These are phyloP conservation scores for Penicillium longicatenatum DNA, from an alignment of 495 filamentous ascomycete species.

Conservation along the genomic window DNA sequence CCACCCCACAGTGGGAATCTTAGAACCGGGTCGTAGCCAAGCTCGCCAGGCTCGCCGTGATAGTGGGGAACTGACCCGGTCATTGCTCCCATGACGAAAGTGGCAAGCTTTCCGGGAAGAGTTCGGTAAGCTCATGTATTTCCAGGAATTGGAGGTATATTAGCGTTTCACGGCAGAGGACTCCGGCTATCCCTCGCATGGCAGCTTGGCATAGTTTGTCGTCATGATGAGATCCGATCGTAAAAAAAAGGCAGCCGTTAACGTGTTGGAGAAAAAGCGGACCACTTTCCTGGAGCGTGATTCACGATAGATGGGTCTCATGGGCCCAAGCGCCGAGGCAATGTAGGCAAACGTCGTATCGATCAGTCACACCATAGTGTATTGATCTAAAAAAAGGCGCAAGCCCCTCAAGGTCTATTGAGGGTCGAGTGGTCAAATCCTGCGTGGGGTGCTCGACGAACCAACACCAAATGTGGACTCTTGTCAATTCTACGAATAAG, in stretches of 20 bases:
- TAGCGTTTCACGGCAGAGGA: conserved; percentile 19
- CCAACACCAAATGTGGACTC: too few species aligned
- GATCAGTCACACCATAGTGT: neutral
- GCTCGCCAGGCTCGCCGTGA: conserved; percentile 11
- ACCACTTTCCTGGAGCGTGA: conserved; percentile 12
- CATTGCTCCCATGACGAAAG: conserved; percentile 4
- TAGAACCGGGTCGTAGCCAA: too few species aligned
- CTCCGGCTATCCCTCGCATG: conserved; percentile 18
- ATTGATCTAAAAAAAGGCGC: neutral
- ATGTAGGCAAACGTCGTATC: conserved; percentile 16
- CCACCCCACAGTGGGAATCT: conserved; percentile 20
- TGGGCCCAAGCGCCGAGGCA: conserved; percentile 24
- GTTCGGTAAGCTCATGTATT: conserved; percentile 14
- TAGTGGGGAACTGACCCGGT: conserved; percentile 6
- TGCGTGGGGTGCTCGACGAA: too few species aligned
- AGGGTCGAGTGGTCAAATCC: too few species aligned
- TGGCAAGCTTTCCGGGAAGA: conserved; percentile 12
- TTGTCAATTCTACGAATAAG: neutral
- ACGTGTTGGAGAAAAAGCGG: conserved; percentile 10
- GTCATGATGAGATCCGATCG: neutral
- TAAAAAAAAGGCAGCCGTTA: conserved; percentile 18
- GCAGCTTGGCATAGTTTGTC: conserved; percentile 2
- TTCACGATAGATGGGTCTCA: neutral
- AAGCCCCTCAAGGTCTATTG: too few species aligned
- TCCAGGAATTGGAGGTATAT: conserved; percentile 20